These are phyloP conservation scores for Phytophthora sp. DNA, from an alignment of 352 stramenopile genomes.

Conservation along the genomic window DNA sequence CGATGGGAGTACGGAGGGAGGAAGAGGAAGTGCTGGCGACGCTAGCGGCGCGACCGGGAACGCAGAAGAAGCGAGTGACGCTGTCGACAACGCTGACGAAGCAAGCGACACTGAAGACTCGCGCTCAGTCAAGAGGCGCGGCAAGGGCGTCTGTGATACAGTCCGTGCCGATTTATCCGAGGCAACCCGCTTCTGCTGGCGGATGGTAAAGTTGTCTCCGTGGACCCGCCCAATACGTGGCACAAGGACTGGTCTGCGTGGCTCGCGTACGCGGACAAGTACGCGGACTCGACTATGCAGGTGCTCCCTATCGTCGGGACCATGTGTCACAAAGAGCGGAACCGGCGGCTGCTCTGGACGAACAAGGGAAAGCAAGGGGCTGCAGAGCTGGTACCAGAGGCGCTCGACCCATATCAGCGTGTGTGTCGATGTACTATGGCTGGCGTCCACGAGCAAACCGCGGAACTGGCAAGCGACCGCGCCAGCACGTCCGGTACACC, in stretches of 20 bases:
- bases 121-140: background rate
- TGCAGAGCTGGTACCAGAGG: background rate
- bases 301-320: background rate
- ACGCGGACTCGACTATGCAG: background rate
- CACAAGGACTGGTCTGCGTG: background rate
- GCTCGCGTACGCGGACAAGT: background rate
- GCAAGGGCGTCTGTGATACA: background rate
- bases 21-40: too few species aligned
- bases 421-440: background rate
- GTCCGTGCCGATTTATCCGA: background rate
- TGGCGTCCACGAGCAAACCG: background rate
- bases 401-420: background rate
- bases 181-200: background rate
- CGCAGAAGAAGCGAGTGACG: background rate
- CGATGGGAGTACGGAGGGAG: too few species aligned
- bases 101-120: background rate
- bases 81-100: background rate
- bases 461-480: background rate
- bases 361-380: background rate
- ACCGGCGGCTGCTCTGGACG: background rate
- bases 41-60: too few species aligned
- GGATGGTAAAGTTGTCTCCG: too few species aligned
- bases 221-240: background rate
- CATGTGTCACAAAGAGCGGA: background rate
- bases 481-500: constrained; percentile 9